Percentiles rank a stretch among this genome's conserved stretches.
These are phyloP conservation scores for Pisolithus microcarpus DNA, from an alignment of 768 basidiomycete genomes.

Conservation along the genomic window DNA sequence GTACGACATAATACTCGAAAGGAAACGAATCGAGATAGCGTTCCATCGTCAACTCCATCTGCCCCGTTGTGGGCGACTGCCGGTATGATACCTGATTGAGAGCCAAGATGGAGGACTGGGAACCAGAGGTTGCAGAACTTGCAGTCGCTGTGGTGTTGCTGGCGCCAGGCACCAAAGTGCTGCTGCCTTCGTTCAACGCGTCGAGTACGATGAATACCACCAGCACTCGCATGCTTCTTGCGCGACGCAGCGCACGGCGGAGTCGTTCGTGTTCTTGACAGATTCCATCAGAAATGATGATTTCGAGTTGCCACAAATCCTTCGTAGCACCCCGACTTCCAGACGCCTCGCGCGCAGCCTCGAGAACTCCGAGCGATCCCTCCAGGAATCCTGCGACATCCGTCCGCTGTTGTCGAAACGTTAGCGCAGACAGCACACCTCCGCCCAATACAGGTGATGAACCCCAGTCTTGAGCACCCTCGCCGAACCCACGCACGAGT, in stretches of 20 bases:
- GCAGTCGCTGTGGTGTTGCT: background rate
- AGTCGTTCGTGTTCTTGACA: slow-evolving; percentile 92
- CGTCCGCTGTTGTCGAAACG: slow-evolving; percentile 84
- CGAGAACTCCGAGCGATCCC: slow-evolving; percentile 64
- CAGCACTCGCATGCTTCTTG: slow-evolving; percentile 87
- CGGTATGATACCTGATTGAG: slow-evolving; percentile 92
- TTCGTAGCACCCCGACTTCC: slow-evolving; percentile 47
- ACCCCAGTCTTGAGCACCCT: slow-evolving; percentile 52
- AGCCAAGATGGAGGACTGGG: slow-evolving; percentile 76
- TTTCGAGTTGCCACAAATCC: slow-evolving; percentile 95
- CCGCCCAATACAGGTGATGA: slow-evolving; percentile 22
- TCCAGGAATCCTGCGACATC: slow-evolving; percentile 81
- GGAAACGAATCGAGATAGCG: slow-evolving; percentile 95
- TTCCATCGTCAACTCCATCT: slow-evolving; percentile 80
- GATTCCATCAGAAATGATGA: slow-evolving; percentile 99
- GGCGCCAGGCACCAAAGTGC: background rate
- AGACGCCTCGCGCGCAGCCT: slow-evolving; percentile 67
- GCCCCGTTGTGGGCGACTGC: slow-evolving; percentile 38
- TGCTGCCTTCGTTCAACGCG: slow-evolving; percentile 54
- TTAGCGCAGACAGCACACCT: slow-evolving; percentile 71
- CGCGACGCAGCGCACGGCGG: slow-evolving; percentile 70
- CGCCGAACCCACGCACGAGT: slow-evolving; percentile 82
- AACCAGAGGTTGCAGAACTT: slow-evolving; percentile 11
- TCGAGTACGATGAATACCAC: slow-evolving; percentile 95
- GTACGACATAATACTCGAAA: slow-evolving; percentile 94